A percentile compares a stretch with the other conserved stretches of the same genome.
phyloP scores from a whole-genome alignment of 1,284 basidiomycete genomes.

The Lentinula novae-zelandiae region DNA sequence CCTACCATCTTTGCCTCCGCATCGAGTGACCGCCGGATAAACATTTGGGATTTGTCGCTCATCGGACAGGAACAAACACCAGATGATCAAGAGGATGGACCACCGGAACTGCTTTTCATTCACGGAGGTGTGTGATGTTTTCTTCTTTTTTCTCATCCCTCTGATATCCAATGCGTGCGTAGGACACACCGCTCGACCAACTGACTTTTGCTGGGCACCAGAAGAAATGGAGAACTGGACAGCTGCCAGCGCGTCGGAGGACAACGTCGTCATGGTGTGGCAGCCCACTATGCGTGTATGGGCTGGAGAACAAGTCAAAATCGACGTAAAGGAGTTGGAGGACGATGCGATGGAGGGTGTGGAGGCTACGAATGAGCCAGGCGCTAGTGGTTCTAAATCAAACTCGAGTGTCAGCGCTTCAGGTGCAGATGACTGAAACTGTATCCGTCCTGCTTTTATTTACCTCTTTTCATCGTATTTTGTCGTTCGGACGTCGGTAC shows the following conservation, averaged over 20 bases:
- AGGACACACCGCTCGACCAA: conserved; percentile 80
- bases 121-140: conserved; percentile 69
- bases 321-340: conserved; percentile 78
- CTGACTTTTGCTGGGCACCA: conserved; percentile 84
- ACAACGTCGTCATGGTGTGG: conserved; percentile 88
- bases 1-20: conserved; percentile 90
- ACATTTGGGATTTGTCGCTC: conserved; percentile 92
- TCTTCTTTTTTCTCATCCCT: neutral
- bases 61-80: conserved; percentile 97
- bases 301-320: conserved; percentile 77
- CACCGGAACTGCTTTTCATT: conserved; percentile 90
- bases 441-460: neutral
- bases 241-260: conserved; percentile 74
- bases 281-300: conserved; percentile 84
- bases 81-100: conserved; percentile 96
- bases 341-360: conserved; percentile 72
- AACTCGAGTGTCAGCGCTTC: conserved; percentile 55
- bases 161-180: neutral
- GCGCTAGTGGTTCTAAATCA: conserved; percentile 32
- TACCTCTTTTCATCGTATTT: neutral
- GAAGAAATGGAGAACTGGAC: conserved; percentile 76
- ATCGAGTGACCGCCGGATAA: conserved; percentile 88
- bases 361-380: conserved; percentile 36
- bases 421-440: conserved; percentile 26
- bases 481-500: neutral